Conservation (phyloP, 2,329 filamentous ascomycete species). For the Grosmannia penicillata region DNA sequence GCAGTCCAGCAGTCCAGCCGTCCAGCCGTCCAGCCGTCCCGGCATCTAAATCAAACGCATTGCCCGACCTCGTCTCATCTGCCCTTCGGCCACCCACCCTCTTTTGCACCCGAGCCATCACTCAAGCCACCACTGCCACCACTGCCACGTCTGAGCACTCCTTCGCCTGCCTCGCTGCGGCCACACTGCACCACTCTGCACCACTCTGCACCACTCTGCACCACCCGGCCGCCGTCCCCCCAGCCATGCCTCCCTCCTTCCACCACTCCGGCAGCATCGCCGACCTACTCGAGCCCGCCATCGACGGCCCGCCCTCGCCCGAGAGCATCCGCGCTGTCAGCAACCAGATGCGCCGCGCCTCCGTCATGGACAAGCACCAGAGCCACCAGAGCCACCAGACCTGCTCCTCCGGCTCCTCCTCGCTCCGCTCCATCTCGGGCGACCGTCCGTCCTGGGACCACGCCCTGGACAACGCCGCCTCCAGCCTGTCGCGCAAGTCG, state of each 20-base stretch:
- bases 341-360: conserved; percentile 42
- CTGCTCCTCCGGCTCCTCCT: conserved; percentile 41
- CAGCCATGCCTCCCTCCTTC: conserved; percentile 3
- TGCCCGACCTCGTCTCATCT: too few relatives aligned
- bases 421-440: conserved; percentile 28
- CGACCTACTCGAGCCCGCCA: conserved; percentile 39
- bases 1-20: too few relatives aligned
- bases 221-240: conserved; percentile 1
- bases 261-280: conserved; percentile 13
- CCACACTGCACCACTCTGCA: neutral
- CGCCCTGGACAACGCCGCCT: conserved; percentile 20
- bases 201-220: neutral
- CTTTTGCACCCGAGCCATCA: too few relatives aligned
- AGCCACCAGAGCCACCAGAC: conserved; percentile 24
- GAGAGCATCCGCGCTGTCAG: conserved; percentile 42
- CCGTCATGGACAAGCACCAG: conserved; percentile 29
- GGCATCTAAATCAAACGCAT: too few relatives aligned
- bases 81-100: too few relatives aligned
- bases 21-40: too few relatives aligned
- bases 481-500: conserved; percentile 34
- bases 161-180: too few relatives aligned
- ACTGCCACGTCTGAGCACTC: too few relatives aligned
- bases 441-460: conserved; percentile 36
- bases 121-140: too few relatives aligned
- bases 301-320: conserved; percentile 47